Percentiles rank a stretch among this genome's conserved stretches.
Evolutionary conservation across 169 alveolate genomes (phyloP).

Genomic region (Eimeria acervulina): DNA sequence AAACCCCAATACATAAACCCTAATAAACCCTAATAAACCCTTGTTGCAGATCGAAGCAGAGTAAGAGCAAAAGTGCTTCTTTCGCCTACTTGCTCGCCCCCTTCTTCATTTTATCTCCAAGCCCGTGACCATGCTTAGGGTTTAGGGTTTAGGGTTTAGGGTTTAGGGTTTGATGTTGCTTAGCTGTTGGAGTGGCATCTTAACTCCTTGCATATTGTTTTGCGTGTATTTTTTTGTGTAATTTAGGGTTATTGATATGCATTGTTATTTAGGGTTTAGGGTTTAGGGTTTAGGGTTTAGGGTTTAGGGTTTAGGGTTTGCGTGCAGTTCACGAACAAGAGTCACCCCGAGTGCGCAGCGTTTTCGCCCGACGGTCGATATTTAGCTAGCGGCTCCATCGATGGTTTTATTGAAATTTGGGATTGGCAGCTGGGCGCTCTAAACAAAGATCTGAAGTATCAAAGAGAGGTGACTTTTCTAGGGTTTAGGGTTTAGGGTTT

Average conservation of each 20-base stretch:
- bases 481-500: constrained; percentile 45
- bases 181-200: neutral
- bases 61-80: too few species aligned
- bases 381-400: constrained; percentile 91
- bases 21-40: too few species aligned
- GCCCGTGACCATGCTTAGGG: too few species aligned
- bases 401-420: constrained; percentile 95
- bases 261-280: constrained; percentile 3
- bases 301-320: neutral
- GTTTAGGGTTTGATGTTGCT: constrained; percentile 31
- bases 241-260: neutral
- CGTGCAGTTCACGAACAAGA: constrained; percentile 89
- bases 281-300: constrained; percentile 44
- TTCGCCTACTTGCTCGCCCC: too few species aligned
- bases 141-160: constrained; percentile 13
- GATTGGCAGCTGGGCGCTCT: constrained; percentile 90
- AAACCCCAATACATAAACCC: too few species aligned
- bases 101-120: too few species aligned
- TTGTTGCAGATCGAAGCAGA: too few species aligned
- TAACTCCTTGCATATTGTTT: too few species aligned
- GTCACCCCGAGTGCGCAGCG: constrained; percentile 93
- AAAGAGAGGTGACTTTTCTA: constrained; percentile 83
- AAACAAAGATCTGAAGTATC: constrained; percentile 90
- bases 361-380: constrained; percentile 92
- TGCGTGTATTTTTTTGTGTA: neutral